Base-by-base conservation (phyloP, 495 filamentous ascomycete genomes). In the Penicillium odoratum region DNA sequence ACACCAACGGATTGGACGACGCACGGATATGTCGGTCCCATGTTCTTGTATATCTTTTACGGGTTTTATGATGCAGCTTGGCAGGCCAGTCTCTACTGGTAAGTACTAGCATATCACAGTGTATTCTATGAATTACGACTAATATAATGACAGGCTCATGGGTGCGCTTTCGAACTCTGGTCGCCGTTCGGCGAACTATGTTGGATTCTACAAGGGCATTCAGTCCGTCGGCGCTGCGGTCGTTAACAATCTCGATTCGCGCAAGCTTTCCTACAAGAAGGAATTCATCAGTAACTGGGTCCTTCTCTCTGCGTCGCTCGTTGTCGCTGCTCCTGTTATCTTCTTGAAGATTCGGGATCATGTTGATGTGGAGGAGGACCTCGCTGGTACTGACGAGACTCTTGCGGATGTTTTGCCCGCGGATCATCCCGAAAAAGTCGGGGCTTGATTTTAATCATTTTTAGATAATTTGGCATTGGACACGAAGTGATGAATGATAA, bases 131-230 rank as follows among this genome's bases (percentile, higher is more conserved):
- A 7, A 1, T 36, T 34, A 16, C 16, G 34, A 11, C 25, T 48
- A 36, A 29, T 44, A 28, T 5, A 29, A 7, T 5, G 11, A 10
- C 13, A 88, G 85, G 86, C 86, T 83, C 74, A 93, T 96, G 86
- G 91, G 91, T 50, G 82, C 91, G 10, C 77, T 93, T 52, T 89
- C 87, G 61, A 96, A 96, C 78, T 92, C 91, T 25, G 85, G 88
- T 56, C 87, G 91, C 62, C 91, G 89, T 64, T 83, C 89, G 13
- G 91, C 91, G 72, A 93, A 94, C 78, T 86, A 90, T 61, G 84
- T 88, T 16, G 91, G 91, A 44, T 95, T 91, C 78, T 94, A 94
- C 81, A 94, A 94, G 65, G 89, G 88, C 31, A 85, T 96, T 59
- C 91, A 95, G 71, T 92, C 88, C 26, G 88, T 88, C 11, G 91